Conservation (phyloP, 805 yeast genomes). For the Zygoascus tannicola region DNA sequence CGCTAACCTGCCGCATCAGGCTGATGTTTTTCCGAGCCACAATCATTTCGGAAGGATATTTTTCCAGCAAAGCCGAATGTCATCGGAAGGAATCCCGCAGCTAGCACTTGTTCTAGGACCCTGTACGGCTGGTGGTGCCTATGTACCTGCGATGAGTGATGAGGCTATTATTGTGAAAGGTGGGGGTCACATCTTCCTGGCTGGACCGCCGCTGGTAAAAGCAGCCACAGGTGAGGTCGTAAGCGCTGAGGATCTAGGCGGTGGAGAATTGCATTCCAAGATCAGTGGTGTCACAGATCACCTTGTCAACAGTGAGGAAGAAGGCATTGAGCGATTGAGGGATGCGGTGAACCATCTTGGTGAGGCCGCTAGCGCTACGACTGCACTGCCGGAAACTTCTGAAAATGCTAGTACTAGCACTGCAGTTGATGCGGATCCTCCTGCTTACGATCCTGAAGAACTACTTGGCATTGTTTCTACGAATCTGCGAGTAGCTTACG, state of each 20-base stretch:
- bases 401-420: slow-evolving; percentile 2
- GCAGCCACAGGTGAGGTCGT: slow-evolving; percentile 30
- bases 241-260: slow-evolving; percentile 26
- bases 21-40: slow-evolving; percentile 28
- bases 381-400: too few relatives aligned
- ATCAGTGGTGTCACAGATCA: slow-evolving; percentile 27
- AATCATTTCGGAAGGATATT: slow-evolving; percentile 28
- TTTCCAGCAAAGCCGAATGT: slow-evolving; percentile 26
- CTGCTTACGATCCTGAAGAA: slow-evolving; percentile 23
- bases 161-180: slow-evolving; percentile 27
- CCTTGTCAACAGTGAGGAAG: slow-evolving; percentile 24
- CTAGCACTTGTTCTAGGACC: slow-evolving; percentile 27
- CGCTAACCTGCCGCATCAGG: slow-evolving; percentile 28
- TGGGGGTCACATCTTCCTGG: slow-evolving; percentile 26
- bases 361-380: slow-evolving; percentile 2
- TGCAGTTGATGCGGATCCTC: slow-evolving; percentile 16
- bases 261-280: slow-evolving; percentile 27
- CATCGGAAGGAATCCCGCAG: slow-evolving; percentile 25
- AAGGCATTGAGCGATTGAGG: slow-evolving; percentile 24
- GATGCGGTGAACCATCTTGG: slow-evolving; percentile 21
- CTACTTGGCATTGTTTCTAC: slow-evolving; percentile 25
- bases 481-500: slow-evolving; percentile 23
- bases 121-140: slow-evolving; percentile 30
- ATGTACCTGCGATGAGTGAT: slow-evolving; percentile 29
- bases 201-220: slow-evolving; percentile 28